A percentile compares a stretch with the other conserved stretches of the same genome.
phyloP scores from a whole-genome alignment of 176 grass and related monocot species.

The Panicum miliaceum region DNA sequence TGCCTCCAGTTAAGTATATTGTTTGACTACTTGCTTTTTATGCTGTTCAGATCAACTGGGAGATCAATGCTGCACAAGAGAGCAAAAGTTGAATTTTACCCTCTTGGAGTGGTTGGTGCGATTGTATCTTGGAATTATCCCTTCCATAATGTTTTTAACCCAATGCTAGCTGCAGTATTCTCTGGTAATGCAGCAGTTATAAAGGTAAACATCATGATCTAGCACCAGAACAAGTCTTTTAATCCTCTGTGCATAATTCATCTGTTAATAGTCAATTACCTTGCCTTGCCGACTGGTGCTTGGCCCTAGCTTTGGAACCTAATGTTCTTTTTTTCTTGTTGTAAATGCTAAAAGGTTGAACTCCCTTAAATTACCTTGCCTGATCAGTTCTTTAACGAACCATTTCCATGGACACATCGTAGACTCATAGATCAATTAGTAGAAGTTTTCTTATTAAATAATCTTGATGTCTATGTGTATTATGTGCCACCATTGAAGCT shows the following conservation, averaged over 20 bases:
- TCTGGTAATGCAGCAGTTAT: slow-evolving; percentile 99
- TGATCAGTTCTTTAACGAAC: neutral
- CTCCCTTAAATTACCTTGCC: neutral
- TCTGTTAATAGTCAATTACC: slow-evolving; percentile 7
- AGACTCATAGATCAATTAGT: neutral
- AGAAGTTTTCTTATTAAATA: slow-evolving; percentile 11
- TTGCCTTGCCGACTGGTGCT: slow-evolving; percentile 5
- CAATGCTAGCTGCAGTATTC: slow-evolving; percentile 89
- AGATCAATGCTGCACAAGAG: slow-evolving; percentile 94
- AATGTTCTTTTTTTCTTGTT: neutral
- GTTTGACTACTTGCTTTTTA: slow-evolving; percentile 5
- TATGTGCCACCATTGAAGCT: slow-evolving; percentile 2
- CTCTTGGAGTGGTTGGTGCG: slow-evolving; percentile 93
- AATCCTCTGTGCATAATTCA: slow-evolving; percentile 7
- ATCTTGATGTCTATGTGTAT: neutral
- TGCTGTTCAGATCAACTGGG: slow-evolving; percentile 68
- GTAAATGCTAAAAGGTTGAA: neutral
- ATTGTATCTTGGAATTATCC: slow-evolving; percentile 99
- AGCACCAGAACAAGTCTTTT: neutral
- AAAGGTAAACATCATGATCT: slow-evolving; percentile 66
- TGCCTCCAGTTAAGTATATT: neutral
- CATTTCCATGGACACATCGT: neutral
- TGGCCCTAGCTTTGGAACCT: neutral
- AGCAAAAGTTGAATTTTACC: slow-evolving; percentile 95
- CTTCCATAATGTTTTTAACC: slow-evolving; percentile 96